Evolutionary conservation across 768 basidiomycete genomes (phyloP), one percentile per base, ranked within the genome.

Genomic region (Lentinula sp.): DNA sequence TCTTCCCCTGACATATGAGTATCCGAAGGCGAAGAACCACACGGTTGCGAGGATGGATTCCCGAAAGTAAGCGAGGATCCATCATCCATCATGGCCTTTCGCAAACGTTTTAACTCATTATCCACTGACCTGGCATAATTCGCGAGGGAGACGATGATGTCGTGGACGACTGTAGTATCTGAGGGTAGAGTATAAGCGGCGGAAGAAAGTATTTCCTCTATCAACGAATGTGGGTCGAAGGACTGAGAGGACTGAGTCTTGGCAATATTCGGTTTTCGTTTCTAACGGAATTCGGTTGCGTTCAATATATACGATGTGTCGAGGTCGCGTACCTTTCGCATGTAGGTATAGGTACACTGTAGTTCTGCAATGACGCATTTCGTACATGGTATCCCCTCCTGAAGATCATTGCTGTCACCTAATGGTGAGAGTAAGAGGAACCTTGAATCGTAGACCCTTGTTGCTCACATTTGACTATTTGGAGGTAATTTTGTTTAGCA

Each of bases 241-340:
- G 37, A n/a, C n/a, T 41, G 32, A 5, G 33, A 10, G 28, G 33
- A 4, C 37, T 54, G 53, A 39, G 18, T 15, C 18, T 20, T 36
- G 18, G 53, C 37, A 54, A 54, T 39, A 18, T 54, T 54, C n/a
- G 53, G 53, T 54, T 54, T 54, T 15, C 53, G 53, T 54, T 54
- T 54, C 53, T 54, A 41, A 18, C 12, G 18, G 12, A n/a, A 20
- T 4, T 39, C 20, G 18, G 23, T 9, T 18, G 20, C 20, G 7
- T 37, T 18, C 18, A 3, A 18, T 2, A 18, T 18, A 20, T 10
- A 37, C 10, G 50, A 41, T 18, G 50, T 37, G 37, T 23, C 35
- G 15, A 13, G 35, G 39, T 6, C 9, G 35, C n/a, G 3, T 36
- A 54, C 53, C 53, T 54, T 54, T 12, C 53, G 53, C 37, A n/a